Base-by-base conservation (phyloP, 768 basidiomycete species). In the Boletus huronensis region DNA sequence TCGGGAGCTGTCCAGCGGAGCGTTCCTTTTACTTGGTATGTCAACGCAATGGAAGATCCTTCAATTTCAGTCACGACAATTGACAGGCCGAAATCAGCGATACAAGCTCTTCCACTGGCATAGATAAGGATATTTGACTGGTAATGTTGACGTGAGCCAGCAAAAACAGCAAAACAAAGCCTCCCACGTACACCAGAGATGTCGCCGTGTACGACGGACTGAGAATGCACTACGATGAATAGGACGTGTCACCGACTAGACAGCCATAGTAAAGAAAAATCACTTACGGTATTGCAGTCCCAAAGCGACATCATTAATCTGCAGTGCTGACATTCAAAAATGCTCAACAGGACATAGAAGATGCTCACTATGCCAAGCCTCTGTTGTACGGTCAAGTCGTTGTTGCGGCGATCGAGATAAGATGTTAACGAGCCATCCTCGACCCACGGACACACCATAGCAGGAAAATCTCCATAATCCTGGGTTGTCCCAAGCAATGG, bases 51-150 rank as follows among this genome's bases (percentile, higher is more conserved):
- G 17, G 64, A 69, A 17, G 66, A 66, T 6, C 66, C 66, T 38
- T 71, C 61, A 28, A 76, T 59, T 34, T 76, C 71, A 1, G 64
- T 66, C 32, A 70, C 57, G 48, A 80, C 65, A 23, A 64, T 72
- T 2, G 78, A 80, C 3, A 81, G 59, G 4, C 79, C 79, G 50
- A 81, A 79, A 54, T 81, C 79, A 29, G 72, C 70, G 7, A 82
- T 62, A 26, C 73, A 73, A 1, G 74, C 78, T 29, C 73, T 72
- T 21, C 74, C 73, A 17, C 74, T 64, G 40, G 66, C 67, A 51
- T 76, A 65, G 32, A 82, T 70, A 6, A 81, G 72, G 43, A 82
- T 66, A 46, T 82, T 82, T 0, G 77, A 71, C 78, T 70, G 36
- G 36, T 5, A 19, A 29, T 17, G 1, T 9, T 23, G 3, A 39